Conservation (phyloP, 768 basidiomycete genomes). For the Suillus clintonianus region DNA sequence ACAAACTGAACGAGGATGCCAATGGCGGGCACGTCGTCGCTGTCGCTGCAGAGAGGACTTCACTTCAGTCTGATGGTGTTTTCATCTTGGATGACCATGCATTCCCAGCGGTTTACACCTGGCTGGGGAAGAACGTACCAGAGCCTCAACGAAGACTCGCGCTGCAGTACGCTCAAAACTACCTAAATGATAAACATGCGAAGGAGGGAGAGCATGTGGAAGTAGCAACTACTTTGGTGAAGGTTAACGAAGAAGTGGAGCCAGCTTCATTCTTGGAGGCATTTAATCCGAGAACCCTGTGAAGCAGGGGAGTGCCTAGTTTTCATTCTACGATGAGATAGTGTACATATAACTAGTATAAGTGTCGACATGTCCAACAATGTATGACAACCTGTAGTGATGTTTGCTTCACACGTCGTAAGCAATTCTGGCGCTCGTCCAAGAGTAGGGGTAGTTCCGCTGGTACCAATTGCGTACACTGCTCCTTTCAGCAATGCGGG, state of each 20-base stretch:
- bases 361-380: background rate
- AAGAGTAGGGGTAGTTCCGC: conserved; percentile 86
- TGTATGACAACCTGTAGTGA: background rate
- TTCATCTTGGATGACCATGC: conserved; percentile 52
- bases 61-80: conserved; percentile 49
- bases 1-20: conserved; percentile 47
- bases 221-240: conserved; percentile 17
- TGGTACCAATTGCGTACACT: conserved; percentile 92
- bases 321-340: background rate
- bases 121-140: conserved; percentile 55
- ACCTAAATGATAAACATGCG: conserved; percentile 43
- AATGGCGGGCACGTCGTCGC: conserved; percentile 41
- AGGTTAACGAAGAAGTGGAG: conserved; percentile 46
- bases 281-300: background rate
- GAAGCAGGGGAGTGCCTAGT: background rate
- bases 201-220: conserved; percentile 16
- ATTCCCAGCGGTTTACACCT: conserved; percentile 53
- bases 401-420: conserved; percentile 43
- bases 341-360: background rate
- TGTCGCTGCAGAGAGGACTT: conserved; percentile 31
- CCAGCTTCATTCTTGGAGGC: conserved; percentile 43
- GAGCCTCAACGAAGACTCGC: conserved; percentile 49
- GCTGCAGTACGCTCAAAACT: conserved; percentile 56
- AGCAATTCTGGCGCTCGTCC: conserved; percentile 74
- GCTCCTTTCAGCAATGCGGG: conserved; percentile 74